A percentile compares a stretch with the other conserved stretches of the same genome.
Evolutionary conservation across 2,329 filamentous ascomycete genomes (phyloP).

Genomic region (Neonectria ditissima): DNA sequence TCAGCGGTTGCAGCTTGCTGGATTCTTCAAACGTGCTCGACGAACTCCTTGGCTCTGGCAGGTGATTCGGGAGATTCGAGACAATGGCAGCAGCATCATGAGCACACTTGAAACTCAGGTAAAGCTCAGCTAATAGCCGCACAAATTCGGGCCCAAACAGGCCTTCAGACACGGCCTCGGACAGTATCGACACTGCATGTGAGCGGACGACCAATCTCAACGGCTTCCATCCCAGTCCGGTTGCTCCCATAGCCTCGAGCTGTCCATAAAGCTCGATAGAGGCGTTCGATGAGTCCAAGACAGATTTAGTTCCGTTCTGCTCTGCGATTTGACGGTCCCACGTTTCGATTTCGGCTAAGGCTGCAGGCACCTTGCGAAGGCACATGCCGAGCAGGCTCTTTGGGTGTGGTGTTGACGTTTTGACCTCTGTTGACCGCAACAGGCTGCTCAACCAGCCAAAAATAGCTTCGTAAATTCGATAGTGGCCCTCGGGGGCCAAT

Average conservation of each 20-base stretch:
- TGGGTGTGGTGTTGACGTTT: conserved; percentile 34
- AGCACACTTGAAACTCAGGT: conserved; percentile 40
- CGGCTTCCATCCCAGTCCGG: conserved; percentile 49
- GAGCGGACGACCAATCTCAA: conserved; percentile 49
- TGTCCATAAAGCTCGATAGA: conserved; percentile 51
- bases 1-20: conserved; percentile 38
- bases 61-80: conserved; percentile 27
- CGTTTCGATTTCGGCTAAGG: conserved; percentile 48
- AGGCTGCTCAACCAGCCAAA: conserved; percentile 48
- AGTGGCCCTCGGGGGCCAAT: conserved; percentile 38
- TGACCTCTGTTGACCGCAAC: conserved; percentile 44
- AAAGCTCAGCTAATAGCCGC: conserved; percentile 46
- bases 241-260: conserved; percentile 48
- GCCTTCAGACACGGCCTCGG: conserved; percentile 46
- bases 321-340: conserved; percentile 47
- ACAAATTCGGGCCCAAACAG: conserved; percentile 47
- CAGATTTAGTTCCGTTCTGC: conserved; percentile 37
- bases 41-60: conserved; percentile 33
- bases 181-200: conserved; percentile 47
- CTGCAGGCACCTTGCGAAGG: conserved; percentile 48
- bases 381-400: conserved; percentile 54
- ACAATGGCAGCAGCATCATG: conserved; percentile 47
- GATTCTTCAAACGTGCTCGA: conserved; percentile 33
- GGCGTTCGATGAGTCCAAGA: conserved; percentile 45
- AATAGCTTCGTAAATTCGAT: conserved; percentile 50